phyloP scores from a whole-genome alignment of 345 rosid species.

The Crucihimalaya himalaica region DNA sequence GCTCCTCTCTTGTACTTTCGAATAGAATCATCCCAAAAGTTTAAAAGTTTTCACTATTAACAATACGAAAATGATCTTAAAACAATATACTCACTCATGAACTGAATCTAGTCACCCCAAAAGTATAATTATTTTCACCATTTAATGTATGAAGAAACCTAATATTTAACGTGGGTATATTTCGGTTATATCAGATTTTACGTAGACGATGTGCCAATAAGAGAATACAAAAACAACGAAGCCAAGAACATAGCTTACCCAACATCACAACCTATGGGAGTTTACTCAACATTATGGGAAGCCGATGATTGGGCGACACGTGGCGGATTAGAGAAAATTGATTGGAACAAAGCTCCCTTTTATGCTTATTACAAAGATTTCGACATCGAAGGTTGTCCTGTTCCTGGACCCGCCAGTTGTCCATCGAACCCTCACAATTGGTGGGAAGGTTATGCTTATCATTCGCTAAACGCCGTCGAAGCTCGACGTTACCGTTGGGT shows the following conservation, averaged over 20 bases:
- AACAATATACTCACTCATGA: too few relatives aligned
- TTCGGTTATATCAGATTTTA: conserved; percentile 52
- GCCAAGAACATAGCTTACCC: conserved; percentile 71
- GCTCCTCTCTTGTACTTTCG: conserved; percentile 22
- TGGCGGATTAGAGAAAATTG: conserved; percentile 87
- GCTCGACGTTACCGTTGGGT: conserved; percentile 90
- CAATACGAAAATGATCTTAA: too few relatives aligned
- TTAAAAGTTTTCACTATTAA: not conserved
- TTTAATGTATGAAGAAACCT: not conserved
- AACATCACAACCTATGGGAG: conserved; percentile 76
- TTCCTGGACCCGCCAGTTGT: conserved; percentile 76
- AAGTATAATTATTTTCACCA: not conserved
- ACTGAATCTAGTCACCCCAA: not conserved
- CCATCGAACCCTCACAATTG: conserved; percentile 62
- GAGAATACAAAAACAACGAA: conserved; percentile 86
- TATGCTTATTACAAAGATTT: conserved; percentile 82
- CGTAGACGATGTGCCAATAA: conserved; percentile 80
- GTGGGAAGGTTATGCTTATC: conserved; percentile 78
- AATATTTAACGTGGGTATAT: not conserved
- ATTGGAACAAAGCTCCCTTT: conserved; percentile 93
- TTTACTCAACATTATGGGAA: conserved; percentile 93
- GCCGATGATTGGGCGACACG: conserved; percentile 99
- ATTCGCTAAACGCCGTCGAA: conserved; percentile 65
- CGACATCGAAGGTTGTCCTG: conserved; percentile 83
- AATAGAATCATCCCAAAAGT: not conserved